These are phyloP conservation scores for Brasilioporus rufonigricans DNA, from an alignment of 768 basidiomycete genomes.

Conservation along the genomic window DNA sequence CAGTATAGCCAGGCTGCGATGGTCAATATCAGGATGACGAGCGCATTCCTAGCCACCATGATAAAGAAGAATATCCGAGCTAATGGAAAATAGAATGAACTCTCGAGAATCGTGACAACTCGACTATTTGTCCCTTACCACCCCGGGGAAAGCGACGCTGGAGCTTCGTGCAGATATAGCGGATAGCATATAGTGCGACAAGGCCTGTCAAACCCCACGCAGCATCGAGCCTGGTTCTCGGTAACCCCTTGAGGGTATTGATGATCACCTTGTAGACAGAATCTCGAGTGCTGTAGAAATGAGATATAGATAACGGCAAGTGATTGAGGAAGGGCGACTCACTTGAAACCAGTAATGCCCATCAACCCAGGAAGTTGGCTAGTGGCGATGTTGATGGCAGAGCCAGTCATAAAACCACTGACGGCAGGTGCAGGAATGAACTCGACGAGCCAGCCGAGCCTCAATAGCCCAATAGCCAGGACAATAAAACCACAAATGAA, in stretches of 20 bases:
- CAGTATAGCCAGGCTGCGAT: conserved; percentile 86
- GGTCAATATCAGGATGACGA: conserved; percentile 86
- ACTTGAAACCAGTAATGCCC: conserved; percentile 86
- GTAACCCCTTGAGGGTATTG: conserved; percentile 85
- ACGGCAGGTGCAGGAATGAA: conserved; percentile 88
- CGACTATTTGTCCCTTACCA: conserved; percentile 38
- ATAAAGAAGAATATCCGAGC: conserved; percentile 77
- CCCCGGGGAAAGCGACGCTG: conserved; percentile 59
- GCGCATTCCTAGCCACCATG: conserved; percentile 75
- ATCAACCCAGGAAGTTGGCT: conserved; percentile 89
- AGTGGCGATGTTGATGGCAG: conserved; percentile 87
- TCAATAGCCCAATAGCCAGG: conserved; percentile 82
- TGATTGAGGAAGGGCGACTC: conserved; percentile 27
- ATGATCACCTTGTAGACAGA: conserved; percentile 87
- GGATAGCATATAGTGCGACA: conserved; percentile 65
- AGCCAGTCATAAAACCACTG: conserved; percentile 95
- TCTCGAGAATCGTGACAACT: not conserved
- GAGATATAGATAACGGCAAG: not conserved
- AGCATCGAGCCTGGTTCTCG: conserved; percentile 71
- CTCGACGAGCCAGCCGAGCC: conserved; percentile 93
- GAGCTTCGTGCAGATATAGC: conserved; percentile 50
- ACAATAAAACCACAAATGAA: conserved; percentile 91
- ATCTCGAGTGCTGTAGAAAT: conserved; percentile 66
- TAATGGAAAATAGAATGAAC: conserved; percentile 24
- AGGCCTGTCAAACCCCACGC: conserved; percentile 86